Evolutionary conservation across 768 basidiomycete species (phyloP).

Genomic region (Tubosaeta brunneosetosa): DNA sequence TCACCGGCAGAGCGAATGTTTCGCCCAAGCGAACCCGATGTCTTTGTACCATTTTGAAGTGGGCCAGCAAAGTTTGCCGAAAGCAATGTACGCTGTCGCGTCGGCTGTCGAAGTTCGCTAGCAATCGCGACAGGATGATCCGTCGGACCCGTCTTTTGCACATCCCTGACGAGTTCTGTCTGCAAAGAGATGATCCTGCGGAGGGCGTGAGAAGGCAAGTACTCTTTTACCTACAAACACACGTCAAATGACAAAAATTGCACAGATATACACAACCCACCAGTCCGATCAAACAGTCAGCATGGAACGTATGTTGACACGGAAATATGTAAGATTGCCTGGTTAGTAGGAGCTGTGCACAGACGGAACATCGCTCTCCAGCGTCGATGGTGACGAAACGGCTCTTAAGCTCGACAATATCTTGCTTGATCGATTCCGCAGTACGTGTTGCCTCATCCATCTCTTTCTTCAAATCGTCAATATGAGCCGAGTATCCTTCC

Average conservation of each 20-base stretch:
- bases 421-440: constrained; percentile 90
- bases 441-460: constrained; percentile 95
- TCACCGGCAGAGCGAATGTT: constrained; percentile 88
- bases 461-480: constrained; percentile 82
- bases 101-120: constrained; percentile 39
- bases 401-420: constrained; percentile 78
- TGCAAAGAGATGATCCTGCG: constrained; percentile 86
- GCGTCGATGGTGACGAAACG: constrained; percentile 91
- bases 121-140: constrained; percentile 35
- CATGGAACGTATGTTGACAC: constrained; percentile 96
- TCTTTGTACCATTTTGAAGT: constrained; percentile 59
- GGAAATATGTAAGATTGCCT: constrained; percentile 99
- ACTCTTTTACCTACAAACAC: constrained; percentile 78
- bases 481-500: constrained; percentile 90
- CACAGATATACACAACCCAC: constrained; percentile 44
- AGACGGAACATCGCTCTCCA: constrained; percentile 81
- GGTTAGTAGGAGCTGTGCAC: constrained; percentile 69
- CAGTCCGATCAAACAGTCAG: constrained; percentile 92
- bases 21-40: constrained; percentile 65
- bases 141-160: constrained; percentile 25
- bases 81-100: constrained; percentile 59
- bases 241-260: not conserved
- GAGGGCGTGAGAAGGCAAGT: constrained; percentile 74
- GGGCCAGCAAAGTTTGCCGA: constrained; percentile 68
- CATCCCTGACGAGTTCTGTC: constrained; percentile 68